Percentiles rank a stretch among this genome's conserved stretches.
Conservation (phyloP, 257 asterid species). For the Forsythia viridissima region DNA sequence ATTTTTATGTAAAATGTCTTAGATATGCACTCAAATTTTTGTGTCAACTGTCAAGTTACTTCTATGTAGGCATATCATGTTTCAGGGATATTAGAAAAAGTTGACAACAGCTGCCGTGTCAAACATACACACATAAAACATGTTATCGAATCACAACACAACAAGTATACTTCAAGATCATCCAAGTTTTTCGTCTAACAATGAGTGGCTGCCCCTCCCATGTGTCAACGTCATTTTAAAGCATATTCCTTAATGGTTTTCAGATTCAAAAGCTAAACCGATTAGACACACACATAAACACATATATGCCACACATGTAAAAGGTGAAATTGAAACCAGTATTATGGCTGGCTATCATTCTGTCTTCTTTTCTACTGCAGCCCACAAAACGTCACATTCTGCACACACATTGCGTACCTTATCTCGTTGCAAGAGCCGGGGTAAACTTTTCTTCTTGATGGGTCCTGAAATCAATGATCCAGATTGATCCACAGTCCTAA, state of each 20-base stretch:
- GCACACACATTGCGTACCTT: slow-evolving; percentile 32
- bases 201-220: background rate
- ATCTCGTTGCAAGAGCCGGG: slow-evolving; percentile 46
- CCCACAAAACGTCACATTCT: slow-evolving; percentile 21
- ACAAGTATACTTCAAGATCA: background rate
- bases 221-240: slow-evolving; percentile 6
- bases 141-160: background rate
- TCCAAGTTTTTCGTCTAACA: too few relatives aligned
- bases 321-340: slow-evolving; percentile 29
- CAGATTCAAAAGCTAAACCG: slow-evolving; percentile 14
- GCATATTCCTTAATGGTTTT: slow-evolving; percentile 19
- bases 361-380: slow-evolving; percentile 26
- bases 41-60: too few relatives aligned
- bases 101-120: background rate
- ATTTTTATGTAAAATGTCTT: too few relatives aligned
- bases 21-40: too few relatives aligned
- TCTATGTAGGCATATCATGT: too few relatives aligned
- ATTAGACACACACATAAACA: slow-evolving; percentile 15
- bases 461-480: background rate
- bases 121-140: background rate
- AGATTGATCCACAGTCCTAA: background rate
- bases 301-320: slow-evolving; percentile 9
- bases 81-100: too few relatives aligned
- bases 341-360: slow-evolving; percentile 34
- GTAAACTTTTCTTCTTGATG: background rate